phyloP scores from a whole-genome alignment of 805 yeast genomes.

The Yamadazyma olivae region DNA sequence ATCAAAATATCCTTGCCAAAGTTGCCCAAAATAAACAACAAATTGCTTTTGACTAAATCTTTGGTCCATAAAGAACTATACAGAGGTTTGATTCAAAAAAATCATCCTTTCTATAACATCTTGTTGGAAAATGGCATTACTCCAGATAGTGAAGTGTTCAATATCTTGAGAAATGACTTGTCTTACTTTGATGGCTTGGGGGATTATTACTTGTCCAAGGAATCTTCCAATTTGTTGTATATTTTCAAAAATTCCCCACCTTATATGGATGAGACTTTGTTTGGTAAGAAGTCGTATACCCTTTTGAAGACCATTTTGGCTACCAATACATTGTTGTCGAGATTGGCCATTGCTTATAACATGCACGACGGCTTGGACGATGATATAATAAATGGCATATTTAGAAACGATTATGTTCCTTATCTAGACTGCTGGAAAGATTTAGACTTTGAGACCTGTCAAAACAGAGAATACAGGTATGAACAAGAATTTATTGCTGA shows the following conservation, averaged over 20 bases:
- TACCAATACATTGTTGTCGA: constrained; percentile 36
- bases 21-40: constrained; percentile 29
- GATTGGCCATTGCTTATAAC: constrained; percentile 33
- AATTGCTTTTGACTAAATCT: constrained; percentile 28
- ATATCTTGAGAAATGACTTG: constrained; percentile 28
- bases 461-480: constrained; percentile 17
- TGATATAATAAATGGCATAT: constrained; percentile 17
- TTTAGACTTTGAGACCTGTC: constrained; percentile 9
- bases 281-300: constrained; percentile 25
- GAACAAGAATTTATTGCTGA: constrained; percentile 43
- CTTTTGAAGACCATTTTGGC: constrained; percentile 29
- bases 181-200: constrained; percentile 42
- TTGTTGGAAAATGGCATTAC: constrained; percentile 17
- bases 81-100: constrained; percentile 23
- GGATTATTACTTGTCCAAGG: constrained; percentile 37
- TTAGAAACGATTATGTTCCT: constrained; percentile 27
- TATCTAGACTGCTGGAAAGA: constrained; percentile 15
- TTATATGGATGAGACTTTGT: constrained; percentile 13
- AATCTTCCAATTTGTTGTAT: constrained; percentile 32
- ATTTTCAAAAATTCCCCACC: constrained; percentile 18
- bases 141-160: constrained; percentile 17
- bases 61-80: constrained; percentile 38
- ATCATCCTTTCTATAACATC: constrained; percentile 23
- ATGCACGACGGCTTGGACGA: constrained; percentile 35
- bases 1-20: constrained; percentile 28